Percentiles rank a stretch among this genome's conserved stretches.
phyloP scores from a whole-genome alignment of 257 asterid genomes.

The Penstemon newberryi region DNA sequence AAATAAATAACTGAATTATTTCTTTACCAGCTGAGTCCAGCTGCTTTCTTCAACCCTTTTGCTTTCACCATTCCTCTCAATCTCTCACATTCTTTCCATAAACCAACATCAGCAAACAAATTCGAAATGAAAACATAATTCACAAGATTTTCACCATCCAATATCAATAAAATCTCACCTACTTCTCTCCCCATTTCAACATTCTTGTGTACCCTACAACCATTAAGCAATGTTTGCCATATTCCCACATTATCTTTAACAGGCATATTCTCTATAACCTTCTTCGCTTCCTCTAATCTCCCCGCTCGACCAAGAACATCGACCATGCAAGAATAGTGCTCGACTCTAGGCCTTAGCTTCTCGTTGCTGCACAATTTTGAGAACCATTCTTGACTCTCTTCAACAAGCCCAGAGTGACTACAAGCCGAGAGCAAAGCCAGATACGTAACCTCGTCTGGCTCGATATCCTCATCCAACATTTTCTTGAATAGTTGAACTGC shows the following conservation, averaged over 20 bases:
- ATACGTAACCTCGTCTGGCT: constrained; percentile 57
- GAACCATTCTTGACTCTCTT: constrained; percentile 53
- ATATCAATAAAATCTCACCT: constrained; percentile 43
- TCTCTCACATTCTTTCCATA: constrained; percentile 58
- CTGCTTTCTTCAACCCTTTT: constrained; percentile 57
- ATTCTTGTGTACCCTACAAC: constrained; percentile 51
- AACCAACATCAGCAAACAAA: constrained; percentile 47
- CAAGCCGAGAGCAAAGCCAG: constrained; percentile 66
- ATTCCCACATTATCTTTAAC: constrained; percentile 50
- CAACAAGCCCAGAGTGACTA: constrained; percentile 64
- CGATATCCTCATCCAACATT: constrained; percentile 45
- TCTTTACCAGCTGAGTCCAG: constrained; percentile 51
- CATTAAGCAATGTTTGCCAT: constrained; percentile 65
- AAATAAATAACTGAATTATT: no score
- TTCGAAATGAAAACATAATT: constrained; percentile 59
- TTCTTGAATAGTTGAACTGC: constrained; percentile 52
- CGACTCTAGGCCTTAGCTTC: constrained; percentile 46
- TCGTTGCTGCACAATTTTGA: constrained; percentile 40
- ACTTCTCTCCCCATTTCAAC: constrained; percentile 53
- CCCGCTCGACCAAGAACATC: constrained; percentile 67
- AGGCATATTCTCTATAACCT: constrained; percentile 54
- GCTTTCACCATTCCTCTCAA: constrained; percentile 42
- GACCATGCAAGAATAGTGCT: constrained; percentile 70
- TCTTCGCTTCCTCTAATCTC: constrained; percentile 51
- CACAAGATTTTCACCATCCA: constrained; percentile 55